Base-by-base conservation (phyloP, 352 stramenopile genomes). In the Phytophthora sp. region DNA sequence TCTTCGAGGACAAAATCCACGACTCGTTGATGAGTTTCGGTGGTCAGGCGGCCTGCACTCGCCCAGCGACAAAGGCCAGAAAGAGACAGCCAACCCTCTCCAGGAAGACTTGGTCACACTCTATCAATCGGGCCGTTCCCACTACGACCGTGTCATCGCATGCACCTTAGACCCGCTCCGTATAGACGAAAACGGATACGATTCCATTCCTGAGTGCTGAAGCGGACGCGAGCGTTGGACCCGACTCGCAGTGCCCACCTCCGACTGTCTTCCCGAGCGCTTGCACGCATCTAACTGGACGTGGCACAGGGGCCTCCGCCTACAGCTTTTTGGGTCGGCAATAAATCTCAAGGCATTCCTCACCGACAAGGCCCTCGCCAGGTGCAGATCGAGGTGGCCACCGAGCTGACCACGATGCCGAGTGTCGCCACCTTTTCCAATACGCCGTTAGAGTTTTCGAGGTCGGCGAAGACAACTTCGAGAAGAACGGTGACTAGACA, bases 1-100 rank as follows among this genome's bases (percentile, higher is more conserved):
- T 1, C 1, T 39, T 27, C 13, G 55, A 63, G n/a, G 30, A 53
- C 20, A n/a, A 8, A 2, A 7, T 24, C 0, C 55, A 54, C 21
- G 55, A 55, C 4, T 31, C 24, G 0, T 11, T 54, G 0, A 36
- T 63, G 55, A 54, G 56, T 23, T 21, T 63, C 0, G 33, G 56
- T 1, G 44, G 33, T 4, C 41, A 41, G 7, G 7, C 56, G 3
- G 3, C 23, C 15, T 54, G 7, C 56, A 63, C 45, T 38, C 56
- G 0, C n/a, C 52, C 5, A 24, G 9, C 7, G 1, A 4, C 18
- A 45, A 45, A 12, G 12, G 5, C 1, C 30, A 21, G 4, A 5
- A 52, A 12, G n/a, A 33, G 2, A 11, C 21, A 1, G 13, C 36
- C 3, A 27, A 8, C 8, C 20, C n/a, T 1, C 2, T 21, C 1